Conservation (phyloP, 129 eudicot species). For the Flaveria trinervia region DNA sequence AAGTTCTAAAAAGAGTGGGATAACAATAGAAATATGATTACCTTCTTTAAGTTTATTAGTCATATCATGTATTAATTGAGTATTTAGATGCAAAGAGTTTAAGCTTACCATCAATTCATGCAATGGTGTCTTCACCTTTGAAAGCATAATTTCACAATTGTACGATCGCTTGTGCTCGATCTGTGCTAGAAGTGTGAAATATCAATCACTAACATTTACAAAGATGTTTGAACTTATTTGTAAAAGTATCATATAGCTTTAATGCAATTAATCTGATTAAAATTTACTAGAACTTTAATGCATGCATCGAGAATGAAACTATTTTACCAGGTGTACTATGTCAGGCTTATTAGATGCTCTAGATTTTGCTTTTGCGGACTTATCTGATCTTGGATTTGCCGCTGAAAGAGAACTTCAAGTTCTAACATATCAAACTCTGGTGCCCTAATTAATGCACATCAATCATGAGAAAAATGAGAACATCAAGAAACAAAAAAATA, state of each 20-base stretch:
- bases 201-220: slow-evolving; percentile 13
- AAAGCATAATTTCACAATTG: slow-evolving; percentile 95
- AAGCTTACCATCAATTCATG: slow-evolving; percentile 81
- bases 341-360: slow-evolving; percentile 61
- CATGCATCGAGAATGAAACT: slow-evolving; percentile 15
- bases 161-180: slow-evolving; percentile 84
- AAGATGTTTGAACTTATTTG: slow-evolving; percentile 16
- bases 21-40: slow-evolving; percentile 1
- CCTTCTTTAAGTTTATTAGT: slow-evolving; percentile 9
- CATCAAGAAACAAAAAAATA: slow-evolving; percentile 13
- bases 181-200: slow-evolving; percentile 56
- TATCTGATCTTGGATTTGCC: slow-evolving; percentile 44
- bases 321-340: slow-evolving; percentile 72
- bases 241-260: slow-evolving; percentile 3
- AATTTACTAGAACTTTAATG: slow-evolving; percentile 20
- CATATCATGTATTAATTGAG: slow-evolving; percentile 13
- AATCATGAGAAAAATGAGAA: slow-evolving; percentile 16
- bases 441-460: slow-evolving; percentile 45
- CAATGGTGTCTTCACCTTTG: slow-evolving; percentile 86
- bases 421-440: slow-evolving; percentile 94
- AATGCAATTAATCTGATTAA: slow-evolving; percentile 2
- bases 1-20: slow-evolving; percentile 8
- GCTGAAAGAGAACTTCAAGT: slow-evolving; percentile 86
- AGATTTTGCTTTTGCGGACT: slow-evolving; percentile 50
- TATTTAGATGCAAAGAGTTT: slow-evolving; percentile 1